A percentile compares a stretch with the other conserved stretches of the same genome.
Conservation (phyloP, 768 basidiomycete genomes). For the Kwoniella pini region DNA sequence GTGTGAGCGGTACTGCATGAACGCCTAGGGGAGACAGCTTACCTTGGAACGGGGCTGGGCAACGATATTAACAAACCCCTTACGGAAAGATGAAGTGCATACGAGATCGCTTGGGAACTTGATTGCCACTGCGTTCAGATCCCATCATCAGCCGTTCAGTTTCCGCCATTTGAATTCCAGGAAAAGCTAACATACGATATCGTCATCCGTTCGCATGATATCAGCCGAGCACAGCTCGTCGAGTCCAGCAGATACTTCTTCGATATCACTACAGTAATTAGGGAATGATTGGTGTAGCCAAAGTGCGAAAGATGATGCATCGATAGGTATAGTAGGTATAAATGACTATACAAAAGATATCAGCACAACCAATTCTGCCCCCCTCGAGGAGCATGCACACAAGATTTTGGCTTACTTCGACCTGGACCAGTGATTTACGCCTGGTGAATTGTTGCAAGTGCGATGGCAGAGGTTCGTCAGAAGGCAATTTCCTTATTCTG, state of each 20-base stretch:
- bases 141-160: slow-evolving; percentile 11
- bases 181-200: slow-evolving; percentile 48
- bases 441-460: slow-evolving; percentile 67
- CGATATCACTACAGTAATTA: slow-evolving; percentile 75
- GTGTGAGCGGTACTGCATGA: background rate
- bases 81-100: slow-evolving; percentile 80
- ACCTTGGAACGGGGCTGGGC: slow-evolving; percentile 78
- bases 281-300: slow-evolving; percentile 95
- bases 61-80: slow-evolving; percentile 83
- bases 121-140: slow-evolving; percentile 47
- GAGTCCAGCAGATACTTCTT: slow-evolving; percentile 57
- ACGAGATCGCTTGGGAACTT: slow-evolving; percentile 54
- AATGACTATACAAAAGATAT: slow-evolving; percentile 24
- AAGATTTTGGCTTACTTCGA: slow-evolving; percentile 73
- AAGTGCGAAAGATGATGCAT: slow-evolving; percentile 80
- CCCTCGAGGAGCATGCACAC: no score
- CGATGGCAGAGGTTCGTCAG: slow-evolving; percentile 60
- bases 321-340: slow-evolving; percentile 64
- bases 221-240: slow-evolving; percentile 52
- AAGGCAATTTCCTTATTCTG: slow-evolving; percentile 62
- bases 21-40: slow-evolving; percentile 28
- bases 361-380: no score
- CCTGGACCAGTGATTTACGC: slow-evolving; percentile 70
- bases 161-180: no score
- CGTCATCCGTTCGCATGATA: slow-evolving; percentile 54